These are phyloP conservation scores for Cladosporium velox DNA, from an alignment of 2,329 filamentous ascomycete species.

Conservation along the genomic window DNA sequence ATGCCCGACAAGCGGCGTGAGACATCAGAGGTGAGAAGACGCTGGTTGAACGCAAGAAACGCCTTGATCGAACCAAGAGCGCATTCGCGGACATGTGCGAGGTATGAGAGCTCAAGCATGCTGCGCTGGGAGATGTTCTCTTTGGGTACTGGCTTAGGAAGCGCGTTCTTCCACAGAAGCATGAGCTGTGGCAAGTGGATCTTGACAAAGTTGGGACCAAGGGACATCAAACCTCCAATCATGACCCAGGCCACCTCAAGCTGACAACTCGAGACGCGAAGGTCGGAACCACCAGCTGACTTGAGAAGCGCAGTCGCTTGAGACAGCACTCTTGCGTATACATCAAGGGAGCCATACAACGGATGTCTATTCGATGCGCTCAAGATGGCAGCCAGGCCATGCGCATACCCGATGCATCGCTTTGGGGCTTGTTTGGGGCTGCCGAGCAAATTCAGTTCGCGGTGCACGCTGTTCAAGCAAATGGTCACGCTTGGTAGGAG, in stretches of 20 bases:
- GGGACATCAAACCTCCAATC: conserved; percentile 92
- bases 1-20: conserved; percentile 90
- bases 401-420: conserved; percentile 85
- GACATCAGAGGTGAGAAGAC: conserved; percentile 87
- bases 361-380: conserved; percentile 87
- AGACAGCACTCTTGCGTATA: conserved; percentile 86
- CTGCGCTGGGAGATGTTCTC: conserved; percentile 85
- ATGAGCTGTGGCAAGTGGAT: conserved; percentile 94
- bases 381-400: conserved; percentile 85
- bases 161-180: conserved; percentile 93
- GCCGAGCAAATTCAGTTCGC: conserved; percentile 78
- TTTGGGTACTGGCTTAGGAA: conserved; percentile 90
- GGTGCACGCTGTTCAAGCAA: conserved; percentile 91
- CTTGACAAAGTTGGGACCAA: conserved; percentile 97
- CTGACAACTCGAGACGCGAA: conserved; percentile 88
- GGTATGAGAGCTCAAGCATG: conserved; percentile 84
- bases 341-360: conserved; percentile 90
- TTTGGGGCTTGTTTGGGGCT: conserved; percentile 76
- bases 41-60: conserved; percentile 91
- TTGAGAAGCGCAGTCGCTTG: conserved; percentile 92
- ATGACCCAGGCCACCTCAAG: conserved; percentile 98
- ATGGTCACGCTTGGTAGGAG: conserved; percentile 88
- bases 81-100: conserved; percentile 93
- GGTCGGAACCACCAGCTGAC: conserved; percentile 84
- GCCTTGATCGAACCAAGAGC: conserved; percentile 87